phyloP scores from a whole-genome alignment of 345 rosid genomes.

The Clausena lansium region DNA sequence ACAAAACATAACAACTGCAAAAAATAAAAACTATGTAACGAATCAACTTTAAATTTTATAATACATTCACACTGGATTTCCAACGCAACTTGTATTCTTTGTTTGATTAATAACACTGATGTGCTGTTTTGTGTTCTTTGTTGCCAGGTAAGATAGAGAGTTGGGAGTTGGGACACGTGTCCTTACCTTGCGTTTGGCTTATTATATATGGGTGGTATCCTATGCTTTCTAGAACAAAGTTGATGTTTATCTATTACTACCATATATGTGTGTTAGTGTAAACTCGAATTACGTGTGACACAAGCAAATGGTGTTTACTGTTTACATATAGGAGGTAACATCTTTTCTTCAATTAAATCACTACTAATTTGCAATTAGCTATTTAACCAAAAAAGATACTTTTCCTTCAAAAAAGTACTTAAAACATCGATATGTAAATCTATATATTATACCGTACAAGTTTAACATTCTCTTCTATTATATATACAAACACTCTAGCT shows the following conservation, averaged over 20 bases:
- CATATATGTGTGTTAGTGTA: neutral
- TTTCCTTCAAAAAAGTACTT: too few relatives aligned
- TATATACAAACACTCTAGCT: neutral
- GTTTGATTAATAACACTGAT: neutral
- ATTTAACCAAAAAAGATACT: too few relatives aligned
- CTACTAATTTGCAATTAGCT: neutral
- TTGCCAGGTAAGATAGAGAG: slow-evolving; percentile 7
- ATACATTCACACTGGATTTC: neutral
- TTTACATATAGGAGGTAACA: neutral
- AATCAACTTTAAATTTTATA: neutral
- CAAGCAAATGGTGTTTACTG: neutral
- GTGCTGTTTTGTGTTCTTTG: slow-evolving; percentile 5
- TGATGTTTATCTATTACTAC: neutral
- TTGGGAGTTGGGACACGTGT: neutral
- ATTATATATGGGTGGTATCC: slow-evolving; percentile 1
- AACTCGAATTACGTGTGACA: slow-evolving; percentile 4
- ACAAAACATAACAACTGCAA: neutral
- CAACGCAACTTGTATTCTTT: neutral
- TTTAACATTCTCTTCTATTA: neutral
- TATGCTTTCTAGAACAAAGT: slow-evolving; percentile 4
- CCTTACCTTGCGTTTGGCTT: neutral
- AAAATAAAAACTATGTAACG: neutral
- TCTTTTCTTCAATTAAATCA: neutral
- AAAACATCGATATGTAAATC: too few relatives aligned
- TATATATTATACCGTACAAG: neutral